Evolutionary conservation across 2,329 filamentous ascomycete genomes (phyloP).

Genomic region (Colletotrichum sansevieriae): DNA sequence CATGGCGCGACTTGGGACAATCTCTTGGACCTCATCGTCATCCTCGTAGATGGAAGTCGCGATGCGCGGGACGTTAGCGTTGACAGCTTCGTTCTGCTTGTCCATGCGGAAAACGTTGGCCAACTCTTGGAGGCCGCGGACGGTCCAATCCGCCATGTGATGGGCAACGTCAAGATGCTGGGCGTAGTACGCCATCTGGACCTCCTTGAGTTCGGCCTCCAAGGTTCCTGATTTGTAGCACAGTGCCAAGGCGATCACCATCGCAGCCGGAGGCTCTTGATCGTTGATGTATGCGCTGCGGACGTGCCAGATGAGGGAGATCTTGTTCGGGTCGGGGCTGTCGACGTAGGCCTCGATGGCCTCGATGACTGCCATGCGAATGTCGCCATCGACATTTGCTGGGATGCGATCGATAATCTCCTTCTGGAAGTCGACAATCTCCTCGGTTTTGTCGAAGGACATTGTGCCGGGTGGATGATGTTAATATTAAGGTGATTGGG

Average conservation of each 20-base stretch:
- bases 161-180: background rate
- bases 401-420: constrained; percentile 22
- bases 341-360: constrained; percentile 16
- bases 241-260: constrained; percentile 30
- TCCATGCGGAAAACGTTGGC: background rate
- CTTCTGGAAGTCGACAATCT: constrained; percentile 10
- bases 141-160: constrained; percentile 26
- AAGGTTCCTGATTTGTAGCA: constrained; percentile 20
- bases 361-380: constrained; percentile 11
- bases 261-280: constrained; percentile 11
- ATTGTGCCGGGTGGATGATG: constrained; percentile 1
- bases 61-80: too few relatives aligned
- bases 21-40: background rate
- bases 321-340: constrained; percentile 1
- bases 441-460: constrained; percentile 1
- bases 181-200: constrained; percentile 24
- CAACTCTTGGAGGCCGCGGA: constrained; percentile 8
- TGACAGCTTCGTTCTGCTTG: background rate
- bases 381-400: background rate
- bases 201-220: constrained; percentile 2
- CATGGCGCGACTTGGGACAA: background rate
- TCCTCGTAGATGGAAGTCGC: background rate
- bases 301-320: constrained; percentile 22
- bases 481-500: too few relatives aligned
- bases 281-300: constrained; percentile 12